Conservation (phyloP, 805 yeast species). For the Saturnispora hagleri region DNA sequence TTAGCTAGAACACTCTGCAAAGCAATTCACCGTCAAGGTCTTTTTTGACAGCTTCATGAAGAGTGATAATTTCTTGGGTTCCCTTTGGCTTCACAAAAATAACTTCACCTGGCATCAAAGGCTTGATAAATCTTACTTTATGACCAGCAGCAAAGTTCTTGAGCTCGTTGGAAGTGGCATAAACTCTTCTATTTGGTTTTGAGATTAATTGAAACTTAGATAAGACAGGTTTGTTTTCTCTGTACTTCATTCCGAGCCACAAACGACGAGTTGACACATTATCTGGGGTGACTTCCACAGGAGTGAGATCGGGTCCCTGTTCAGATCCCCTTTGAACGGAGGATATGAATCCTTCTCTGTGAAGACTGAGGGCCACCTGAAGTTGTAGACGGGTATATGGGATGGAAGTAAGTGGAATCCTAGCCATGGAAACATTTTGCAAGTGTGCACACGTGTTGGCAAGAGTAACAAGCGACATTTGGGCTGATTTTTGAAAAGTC, state of each 20-base stretch:
- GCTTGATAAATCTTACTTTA: conserved; percentile 63
- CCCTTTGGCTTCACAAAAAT: conserved; percentile 48
- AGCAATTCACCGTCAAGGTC: conserved; percentile 68
- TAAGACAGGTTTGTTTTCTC: conserved; percentile 70
- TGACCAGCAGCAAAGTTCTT: conserved; percentile 68
- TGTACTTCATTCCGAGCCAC: conserved; percentile 88
- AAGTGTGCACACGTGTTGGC: conserved; percentile 82
- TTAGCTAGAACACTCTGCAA: conserved; percentile 47
- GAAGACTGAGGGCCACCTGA: conserved; percentile 73
- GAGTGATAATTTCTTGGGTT: conserved; percentile 49
- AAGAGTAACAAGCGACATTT: conserved; percentile 78
- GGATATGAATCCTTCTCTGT: conserved; percentile 83
- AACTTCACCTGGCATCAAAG: conserved; percentile 84
- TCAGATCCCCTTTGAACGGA: conserved; percentile 79
- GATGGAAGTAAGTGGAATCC: conserved; percentile 62
- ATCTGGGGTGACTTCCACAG: conserved; percentile 75
- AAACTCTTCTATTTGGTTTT: conserved; percentile 74
- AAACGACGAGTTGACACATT: conserved; percentile 78
- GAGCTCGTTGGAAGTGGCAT: conserved; percentile 54
- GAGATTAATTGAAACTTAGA: conserved; percentile 63
- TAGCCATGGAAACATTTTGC: conserved; percentile 77
- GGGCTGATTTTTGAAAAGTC: neutral
- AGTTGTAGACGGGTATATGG: conserved; percentile 80
- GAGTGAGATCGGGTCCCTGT: conserved; percentile 70
- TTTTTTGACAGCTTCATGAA: conserved; percentile 78